Base-by-base conservation (phyloP, 768 basidiomycete genomes). In the Fomitopsis pulvina region DNA sequence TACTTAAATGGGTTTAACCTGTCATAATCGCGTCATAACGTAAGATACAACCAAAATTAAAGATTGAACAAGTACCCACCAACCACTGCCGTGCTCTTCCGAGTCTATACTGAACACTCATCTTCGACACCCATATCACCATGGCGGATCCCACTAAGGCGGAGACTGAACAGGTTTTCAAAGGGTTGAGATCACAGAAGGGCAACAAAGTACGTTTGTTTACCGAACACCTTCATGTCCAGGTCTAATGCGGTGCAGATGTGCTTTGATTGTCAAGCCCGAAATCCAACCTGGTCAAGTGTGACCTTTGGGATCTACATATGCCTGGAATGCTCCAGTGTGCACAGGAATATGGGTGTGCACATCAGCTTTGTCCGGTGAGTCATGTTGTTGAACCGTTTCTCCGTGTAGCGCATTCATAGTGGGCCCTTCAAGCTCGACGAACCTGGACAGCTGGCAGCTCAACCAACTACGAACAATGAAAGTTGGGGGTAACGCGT, bases 231-330 rank as follows among this genome's bases (percentile, higher is more conserved):
- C 9, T 25, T 41, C 14, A 47, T 18, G 34, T 29, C n/a, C 21
- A 29, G 7, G 50, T 47, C 28, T 34, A 42, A 27, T 39, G 40
- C 1, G 14, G 5, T 27, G 43, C 63, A 91, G 88, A 74, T 77
- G 63, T 98, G 95, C 70, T 96, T 96, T 60, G 95, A 98, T 66
- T 97, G 95, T 66, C 78, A 80, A 60, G 93, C 94, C 41, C 85
- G 92, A 60, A 96, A 96, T 70, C 95, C 95, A 41, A 96, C 93
- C 27, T 98, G 95, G 96, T 85, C 93, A 3, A 93, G 91, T 54
- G 92, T 96, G 20, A 94, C 92, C 0, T 99, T 87, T 63, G 95
- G 92, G 28, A 84, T 98, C 12, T 98, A 98, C 69, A 93, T 99
- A 62, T 99, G 96, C 63, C 73, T 98, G 27, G 94, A 99, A 52